Base-by-base conservation (phyloP, 2,329 filamentous ascomycete genomes). In the Penicillium occitanis region DNA sequence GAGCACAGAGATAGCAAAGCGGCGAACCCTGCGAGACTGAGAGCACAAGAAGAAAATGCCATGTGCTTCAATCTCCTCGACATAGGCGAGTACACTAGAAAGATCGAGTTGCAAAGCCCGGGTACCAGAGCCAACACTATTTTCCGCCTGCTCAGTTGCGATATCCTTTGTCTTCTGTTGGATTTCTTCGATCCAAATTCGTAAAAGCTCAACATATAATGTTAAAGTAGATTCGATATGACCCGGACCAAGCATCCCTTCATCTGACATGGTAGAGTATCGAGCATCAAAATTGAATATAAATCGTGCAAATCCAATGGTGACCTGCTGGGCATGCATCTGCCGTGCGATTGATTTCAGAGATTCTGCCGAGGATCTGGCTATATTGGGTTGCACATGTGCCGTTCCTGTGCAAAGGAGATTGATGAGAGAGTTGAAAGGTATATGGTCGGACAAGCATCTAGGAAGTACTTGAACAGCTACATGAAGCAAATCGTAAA, bases 281-380 rank as follows among this genome's bases (percentile, higher is more conserved):
- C 93, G 89, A 70, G 96, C 93, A 76, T 99, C 96, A 76, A 98
- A 99, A 71, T 95, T 97, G 81, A 99, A 99, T 63, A 99, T 99
- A 78, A 98, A 99, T 30, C 93, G 86, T 44, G 95, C 92, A 78
- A 99, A 99, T 0, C 95, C 94, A 78, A 96, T 97, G 0, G 93
- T 97, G 2, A 99, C 95, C 76, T 95, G 91, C 71, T 99, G 93
- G 0, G 95, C 93, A 78, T 97, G 91, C 7, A 90, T 91, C 73
- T 99, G 95, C 37, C 91, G 87, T 11, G 96, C 95, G 72, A 99
- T 99, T 0, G 94, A 94, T 76, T 97, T 98, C 17, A 99, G 80
- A 1, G 95, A 97, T 71, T 93, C 91, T 2, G 93, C 91, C 1
- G 96, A 98, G 0, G 95, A 97, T 51, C 88, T 87, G 0, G 95